Percentiles rank a stretch among this genome's conserved stretches.
phyloP scores from a whole-genome alignment of 2,329 filamentous ascomycete species.

The Colletotrichum karsti region DNA sequence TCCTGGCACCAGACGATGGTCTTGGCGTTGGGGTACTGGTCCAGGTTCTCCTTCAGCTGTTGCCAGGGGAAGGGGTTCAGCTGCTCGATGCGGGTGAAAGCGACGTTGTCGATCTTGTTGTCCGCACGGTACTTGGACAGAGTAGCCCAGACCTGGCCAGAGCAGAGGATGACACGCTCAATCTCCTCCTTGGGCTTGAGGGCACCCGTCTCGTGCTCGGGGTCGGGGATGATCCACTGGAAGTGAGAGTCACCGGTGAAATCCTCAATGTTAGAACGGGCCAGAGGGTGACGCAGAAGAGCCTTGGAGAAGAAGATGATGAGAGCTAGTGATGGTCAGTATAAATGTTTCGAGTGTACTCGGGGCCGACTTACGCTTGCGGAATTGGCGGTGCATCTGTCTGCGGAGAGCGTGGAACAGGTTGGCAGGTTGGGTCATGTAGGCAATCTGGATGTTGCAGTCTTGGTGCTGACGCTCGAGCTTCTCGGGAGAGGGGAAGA shows the following conservation, averaged over 20 bases:
- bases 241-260: slow-evolving; percentile 94
- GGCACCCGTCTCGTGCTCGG: slow-evolving; percentile 78
- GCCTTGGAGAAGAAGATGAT: slow-evolving; percentile 99
- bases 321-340: slow-evolving; percentile 67
- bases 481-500: slow-evolving; percentile 89
- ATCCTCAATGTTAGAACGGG: slow-evolving; percentile 88
- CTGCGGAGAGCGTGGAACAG: slow-evolving; percentile 95
- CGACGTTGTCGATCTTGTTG: slow-evolving; percentile 87
- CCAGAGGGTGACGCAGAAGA: slow-evolving; percentile 91
- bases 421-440: slow-evolving; percentile 96
- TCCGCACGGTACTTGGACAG: slow-evolving; percentile 91
- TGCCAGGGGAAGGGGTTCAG: slow-evolving; percentile 99
- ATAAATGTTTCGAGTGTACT: not conserved
- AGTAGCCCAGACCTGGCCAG: slow-evolving; percentile 91
- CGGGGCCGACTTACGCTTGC: slow-evolving; percentile 79
- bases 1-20: slow-evolving; percentile 98
- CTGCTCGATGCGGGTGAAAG: slow-evolving; percentile 96
- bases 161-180: slow-evolving; percentile 93
- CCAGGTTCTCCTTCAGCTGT: slow-evolving; percentile 94
- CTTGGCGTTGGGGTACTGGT: slow-evolving; percentile 96
- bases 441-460: slow-evolving; percentile 98
- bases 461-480: slow-evolving; percentile 98
- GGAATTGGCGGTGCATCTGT: slow-evolving; percentile 99
- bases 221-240: slow-evolving; percentile 94
- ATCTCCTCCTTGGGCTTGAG: slow-evolving; percentile 87